Base-by-base conservation (phyloP, 352 stramenopile species). In the Globisporangium sylvaticum region DNA sequence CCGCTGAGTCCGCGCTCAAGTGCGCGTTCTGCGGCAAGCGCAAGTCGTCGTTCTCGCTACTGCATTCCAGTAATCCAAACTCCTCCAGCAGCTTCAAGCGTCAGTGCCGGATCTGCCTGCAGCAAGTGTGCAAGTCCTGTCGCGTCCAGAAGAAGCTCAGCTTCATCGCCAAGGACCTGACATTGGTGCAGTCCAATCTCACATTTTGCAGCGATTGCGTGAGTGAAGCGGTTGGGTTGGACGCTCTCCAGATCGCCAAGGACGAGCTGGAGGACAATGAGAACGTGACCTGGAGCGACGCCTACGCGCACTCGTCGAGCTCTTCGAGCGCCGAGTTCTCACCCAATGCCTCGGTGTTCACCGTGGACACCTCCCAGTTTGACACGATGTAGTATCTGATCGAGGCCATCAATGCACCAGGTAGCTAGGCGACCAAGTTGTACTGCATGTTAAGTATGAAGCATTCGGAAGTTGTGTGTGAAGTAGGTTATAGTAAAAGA, bases 121-220 rank as follows among this genome's bases (percentile, higher is more conserved):
- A 58, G 27, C 53, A n/a, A n/a, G 53, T 58, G 27, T 58, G 53
- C 27, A 39, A 31, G 53, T 58, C 53, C 27, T 58, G 53, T 15
- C 27, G 25, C 12, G 15, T 39, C 15, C 15, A 24, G 15, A 58
- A 39, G 27, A 58, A 39, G 53, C 53, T 58, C 53, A 58, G 53
- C n/a, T 58, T 58, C 18, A 58, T 58, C 53, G 10, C 25, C 10
- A 31, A 20, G 18, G 53, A 58, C 2, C 15, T 39, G 15, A 31
- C 39, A 39, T 24, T 58, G 25, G 27, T 58, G 27, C 53, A 58
- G 18, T 39, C 53, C 6, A 18, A 58, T 6, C 15, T 58, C 15
- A 58, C 53, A 0, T 58, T 58, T 18, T 58, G 53, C n/a, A n/a
- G 15, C 25, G 18, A 58, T 14, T 58, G 53, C 15, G 53, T 58